Evolutionary conservation across 2,329 filamentous ascomycete species (phyloP), one percentile per base, ranked within the genome.

Genomic region (Chrysoporthe austroafricana): DNA sequence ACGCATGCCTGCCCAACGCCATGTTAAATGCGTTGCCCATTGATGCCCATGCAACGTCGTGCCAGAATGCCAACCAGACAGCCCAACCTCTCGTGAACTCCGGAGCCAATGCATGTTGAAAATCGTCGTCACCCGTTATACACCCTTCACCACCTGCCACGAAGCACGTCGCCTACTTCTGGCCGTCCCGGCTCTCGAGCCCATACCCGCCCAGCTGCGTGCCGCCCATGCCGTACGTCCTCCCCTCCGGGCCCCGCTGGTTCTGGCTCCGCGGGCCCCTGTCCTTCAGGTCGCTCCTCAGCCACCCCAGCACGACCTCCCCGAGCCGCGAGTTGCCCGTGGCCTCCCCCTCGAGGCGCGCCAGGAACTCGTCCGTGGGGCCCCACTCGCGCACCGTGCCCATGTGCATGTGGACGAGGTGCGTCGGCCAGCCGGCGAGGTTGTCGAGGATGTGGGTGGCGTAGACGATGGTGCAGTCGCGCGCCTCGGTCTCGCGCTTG

Each of bases 401-500:
- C 59, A 97, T 79, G 76, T 94, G 91, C 95, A 99, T 97, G 78
- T 98, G 95, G 62, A 97, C 94, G 48, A 99, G 84, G 80, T 99
- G 94, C 0, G 92, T 97, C 7, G 96, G 96, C 96, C 96, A 99
- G 26, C 90, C 90, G 0, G 94, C 94, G 62, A 99, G 82, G 77
- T 98, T 97, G 77, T 99, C 96, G 73, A 99, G 81, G 71, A 99
- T 97, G 79, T 99, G 96, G 16, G 96, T 99, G 8, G 96, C 96
- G 77, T 99, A 99, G 42, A 99, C 94, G 73, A 99, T 92, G 4
- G 96, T 97, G 77, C 94, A 97, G 50, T 88, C 85, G 64, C 95
- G 85, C 8, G 77, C 83, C 80, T 95, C 91, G 0, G 95, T 97
- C 87, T 99, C 96, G 69, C 84, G 84, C 80, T 94, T 94, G 75